Conservation (phyloP, 768 basidiomycete genomes). For the Lepiota brunneoincarnata region DNA sequence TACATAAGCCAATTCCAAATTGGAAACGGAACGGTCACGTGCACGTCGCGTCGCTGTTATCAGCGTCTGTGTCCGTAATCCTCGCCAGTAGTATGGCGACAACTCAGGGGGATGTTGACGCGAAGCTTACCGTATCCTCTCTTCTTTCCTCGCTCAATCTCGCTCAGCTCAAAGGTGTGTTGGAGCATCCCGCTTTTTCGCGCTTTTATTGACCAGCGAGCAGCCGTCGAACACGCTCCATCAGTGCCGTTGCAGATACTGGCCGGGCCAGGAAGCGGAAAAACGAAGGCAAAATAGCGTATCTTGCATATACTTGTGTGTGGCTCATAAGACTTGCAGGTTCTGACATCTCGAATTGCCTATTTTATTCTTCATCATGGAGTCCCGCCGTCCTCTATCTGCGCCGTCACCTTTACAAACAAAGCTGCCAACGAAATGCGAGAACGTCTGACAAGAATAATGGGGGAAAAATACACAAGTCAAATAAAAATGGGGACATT, state of each 20-base stretch:
- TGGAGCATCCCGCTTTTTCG: neutral
- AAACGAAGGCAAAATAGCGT: conserved; percentile 46
- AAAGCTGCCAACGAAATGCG: conserved; percentile 90
- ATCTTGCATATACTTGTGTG: neutral
- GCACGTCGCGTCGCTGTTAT: too few species aligned
- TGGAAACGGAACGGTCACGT: too few species aligned
- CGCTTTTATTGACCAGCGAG: neutral
- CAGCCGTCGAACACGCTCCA: conserved; percentile 69
- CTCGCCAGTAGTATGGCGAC: conserved; percentile 17
- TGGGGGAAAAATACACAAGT: conserved; percentile 57
- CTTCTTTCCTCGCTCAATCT: conserved; percentile 28
- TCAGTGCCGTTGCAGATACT: conserved; percentile 71
- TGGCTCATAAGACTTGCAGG: conserved; percentile 26
- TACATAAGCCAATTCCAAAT: too few species aligned
- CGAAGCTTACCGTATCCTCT: neutral
- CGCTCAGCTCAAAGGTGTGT: conserved; percentile 37
- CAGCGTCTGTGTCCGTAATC: conserved; percentile 13
- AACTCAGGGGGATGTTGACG: neutral
- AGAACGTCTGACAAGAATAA: conserved; percentile 58
- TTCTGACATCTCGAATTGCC: conserved; percentile 67
- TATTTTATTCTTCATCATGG: conserved; percentile 55
- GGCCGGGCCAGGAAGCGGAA: conserved; percentile 77
- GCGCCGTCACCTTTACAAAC: conserved; percentile 86
- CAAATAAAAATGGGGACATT: conserved; percentile 74
- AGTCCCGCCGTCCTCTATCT: conserved; percentile 57